A percentile compares a stretch with the other conserved stretches of the same genome.
Evolutionary conservation across 2,329 filamentous ascomycete species (phyloP).

Genomic region (Davidsoniella eucalypti): DNA sequence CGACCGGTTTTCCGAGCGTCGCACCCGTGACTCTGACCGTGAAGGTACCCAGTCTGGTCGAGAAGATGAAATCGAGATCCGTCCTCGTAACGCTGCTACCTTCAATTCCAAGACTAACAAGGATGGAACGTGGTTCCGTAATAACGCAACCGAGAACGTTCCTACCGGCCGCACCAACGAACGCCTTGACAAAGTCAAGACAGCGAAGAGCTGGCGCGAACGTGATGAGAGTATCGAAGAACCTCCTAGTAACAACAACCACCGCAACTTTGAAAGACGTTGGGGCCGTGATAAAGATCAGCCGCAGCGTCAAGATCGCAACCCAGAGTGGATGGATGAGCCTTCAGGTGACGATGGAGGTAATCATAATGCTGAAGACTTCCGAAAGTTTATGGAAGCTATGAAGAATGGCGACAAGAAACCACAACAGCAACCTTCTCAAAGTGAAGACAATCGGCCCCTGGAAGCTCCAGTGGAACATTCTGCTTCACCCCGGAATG

Average conservation of each 20-base stretch:
- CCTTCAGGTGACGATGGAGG: constrained; percentile 52
- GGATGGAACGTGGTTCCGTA: constrained; percentile 61
- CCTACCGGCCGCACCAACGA: constrained; percentile 28
- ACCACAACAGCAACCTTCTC: not conserved
- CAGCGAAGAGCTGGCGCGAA: constrained; percentile 42
- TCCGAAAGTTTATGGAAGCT: constrained; percentile 83
- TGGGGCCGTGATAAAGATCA: constrained; percentile 42
- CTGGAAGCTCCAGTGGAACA: constrained; percentile 15
- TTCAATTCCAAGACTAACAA: constrained; percentile 43
- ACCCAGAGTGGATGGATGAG: constrained; percentile 83
- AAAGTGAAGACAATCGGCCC: constrained; percentile 7
- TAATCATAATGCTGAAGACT: constrained; percentile 72
- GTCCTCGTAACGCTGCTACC: constrained; percentile 32
- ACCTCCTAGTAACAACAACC: constrained; percentile 33
- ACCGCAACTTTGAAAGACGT: constrained; percentile 25
- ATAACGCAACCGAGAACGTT: constrained; percentile 27
- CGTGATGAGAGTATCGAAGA: constrained; percentile 35
- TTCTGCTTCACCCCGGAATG: constrained; percentile 4
- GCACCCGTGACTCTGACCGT: constrained; percentile 37
- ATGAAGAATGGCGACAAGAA: constrained; percentile 48
- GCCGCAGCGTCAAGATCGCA: constrained; percentile 47
- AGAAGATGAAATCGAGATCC: constrained; percentile 33
- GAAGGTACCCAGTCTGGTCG: constrained; percentile 36
- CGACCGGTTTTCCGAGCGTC: constrained; percentile 27
- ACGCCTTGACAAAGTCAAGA: constrained; percentile 33